Percentiles rank a stretch among this genome's conserved stretches.
phyloP scores from a whole-genome alignment of 768 basidiomycete genomes.

The Leccinellum albellum region DNA sequence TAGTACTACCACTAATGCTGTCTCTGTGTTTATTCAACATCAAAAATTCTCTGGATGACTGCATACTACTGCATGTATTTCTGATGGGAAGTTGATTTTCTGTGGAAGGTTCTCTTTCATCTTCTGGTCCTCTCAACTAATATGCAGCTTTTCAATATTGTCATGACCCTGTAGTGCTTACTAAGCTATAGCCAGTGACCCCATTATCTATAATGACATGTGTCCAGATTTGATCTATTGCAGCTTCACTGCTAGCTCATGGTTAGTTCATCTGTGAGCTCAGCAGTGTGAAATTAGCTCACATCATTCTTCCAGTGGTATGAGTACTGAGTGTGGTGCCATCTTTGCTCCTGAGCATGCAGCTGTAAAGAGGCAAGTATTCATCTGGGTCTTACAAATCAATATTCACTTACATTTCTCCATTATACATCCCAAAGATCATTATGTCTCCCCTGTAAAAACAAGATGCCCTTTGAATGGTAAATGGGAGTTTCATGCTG shows the following conservation, averaged over 20 bases:
- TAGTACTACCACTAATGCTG: not conserved
- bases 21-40: not conserved
- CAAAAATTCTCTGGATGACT: not conserved
- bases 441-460: not conserved
- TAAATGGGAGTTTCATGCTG: not conserved
- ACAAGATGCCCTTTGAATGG: not conserved
- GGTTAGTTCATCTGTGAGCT: not conserved
- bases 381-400: not conserved
- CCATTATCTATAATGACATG: not conserved
- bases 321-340: not conserved
- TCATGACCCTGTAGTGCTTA: not conserved
- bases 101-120: not conserved
- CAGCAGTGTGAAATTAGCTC: not conserved
- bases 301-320: not conserved
- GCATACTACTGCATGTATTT: not conserved
- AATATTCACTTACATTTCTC: not conserved
- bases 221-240: not conserved
- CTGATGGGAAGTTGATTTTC: not conserved
- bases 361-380: not conserved
- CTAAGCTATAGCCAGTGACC: not conserved
- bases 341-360: not conserved
- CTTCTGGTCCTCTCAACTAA: not conserved
- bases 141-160: not conserved
- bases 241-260: not conserved
- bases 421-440: not conserved